Base-by-base conservation (phyloP, 768 basidiomycete species). In the Pleurotus pulmonarius region DNA sequence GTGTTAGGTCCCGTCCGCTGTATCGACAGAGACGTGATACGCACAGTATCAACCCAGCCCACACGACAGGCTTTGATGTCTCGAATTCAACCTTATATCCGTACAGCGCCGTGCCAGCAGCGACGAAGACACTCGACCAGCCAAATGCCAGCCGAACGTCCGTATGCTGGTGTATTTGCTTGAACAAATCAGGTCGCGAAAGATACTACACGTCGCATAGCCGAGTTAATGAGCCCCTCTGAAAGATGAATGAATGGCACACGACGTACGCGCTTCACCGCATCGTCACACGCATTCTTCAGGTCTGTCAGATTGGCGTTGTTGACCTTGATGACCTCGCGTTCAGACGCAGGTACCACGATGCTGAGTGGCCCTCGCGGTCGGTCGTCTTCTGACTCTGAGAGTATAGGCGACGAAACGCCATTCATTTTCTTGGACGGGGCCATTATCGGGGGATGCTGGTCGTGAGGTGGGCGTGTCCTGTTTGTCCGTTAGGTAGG, bases 71-170 rank as follows among this genome's bases (percentile, higher is more conserved):
- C 72, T 97, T 96, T 59, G 89, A 85, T 68, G 87, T 81, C 69
- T 96, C 91, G 68, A 96, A 98, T n/a, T 90, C 88, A 45, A 87
- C 74, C 64, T 88, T 87, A 71, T 87, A 93, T 34, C 92, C 91
- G 64, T 96, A 96, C 43, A 92, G 75, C 34, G 87, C 88, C 25
- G 92, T 92, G 11, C 82, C 88, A 44, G 80, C 81, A 18, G 94
- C 92, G 13, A 95, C 79, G 57, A 94, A 79, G 46, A 94, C 89
- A 59, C 88, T 83, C 13, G 86, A 73, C 90, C 93, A 98, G 25
- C 96, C 96, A 11, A 98, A 78, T 0, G 75, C 85, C 43, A 98
- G 81, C 48, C 92, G 85, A 9, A 97, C 86, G 65, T 97, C 94
- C 1, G 92, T 93, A 63, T 98, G 94, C 43, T 83, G 75, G 70